These are phyloP conservation scores for Telopea speciosissima DNA, from an alignment of 177 flowering plant genomes.

Conservation along the genomic window DNA sequence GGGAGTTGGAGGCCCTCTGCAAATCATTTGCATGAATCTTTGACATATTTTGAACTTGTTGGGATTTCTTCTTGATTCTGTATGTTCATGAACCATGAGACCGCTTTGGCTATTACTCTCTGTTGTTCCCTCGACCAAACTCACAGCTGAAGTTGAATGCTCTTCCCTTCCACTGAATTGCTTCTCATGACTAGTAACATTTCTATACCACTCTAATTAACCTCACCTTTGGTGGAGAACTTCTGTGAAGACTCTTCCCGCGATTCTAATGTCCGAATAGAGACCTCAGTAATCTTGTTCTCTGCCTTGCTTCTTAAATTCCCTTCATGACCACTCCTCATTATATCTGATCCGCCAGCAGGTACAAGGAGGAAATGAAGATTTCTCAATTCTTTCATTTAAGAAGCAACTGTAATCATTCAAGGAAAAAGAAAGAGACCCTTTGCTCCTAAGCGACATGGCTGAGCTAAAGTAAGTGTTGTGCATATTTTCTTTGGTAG, in stretches of 20 bases:
- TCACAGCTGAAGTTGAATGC: slow-evolving; percentile 13
- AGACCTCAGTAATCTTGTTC: slow-evolving; percentile 38
- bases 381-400: slow-evolving; percentile 31
- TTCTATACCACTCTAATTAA: slow-evolving; percentile 11
- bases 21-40: slow-evolving; percentile 15
- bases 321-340: slow-evolving; percentile 21
- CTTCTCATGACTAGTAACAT: slow-evolving; percentile 27
- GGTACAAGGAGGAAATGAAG: slow-evolving; percentile 26
- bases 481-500: slow-evolving; percentile 25
- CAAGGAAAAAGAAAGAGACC: slow-evolving; percentile 31
- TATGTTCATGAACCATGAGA: slow-evolving; percentile 11
- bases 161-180: slow-evolving; percentile 19
- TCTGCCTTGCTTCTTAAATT: slow-evolving; percentile 45
- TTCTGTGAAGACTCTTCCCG: slow-evolving; percentile 19
- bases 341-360: slow-evolving; percentile 25
- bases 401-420: slow-evolving; percentile 34
- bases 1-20: slow-evolving; percentile 26
- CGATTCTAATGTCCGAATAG: slow-evolving; percentile 23
- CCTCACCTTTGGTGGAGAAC: slow-evolving; percentile 17
- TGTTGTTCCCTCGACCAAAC: slow-evolving; percentile 22
- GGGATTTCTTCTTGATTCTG: slow-evolving; percentile 26
- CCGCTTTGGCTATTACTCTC: slow-evolving; percentile 20
- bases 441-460: slow-evolving; percentile 36
- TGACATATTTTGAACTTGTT: slow-evolving; percentile 15
- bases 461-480: slow-evolving; percentile 43